These are phyloP conservation scores for Phytophthora capsici DNA, from an alignment of 352 stramenopile species.

Conservation along the genomic window DNA sequence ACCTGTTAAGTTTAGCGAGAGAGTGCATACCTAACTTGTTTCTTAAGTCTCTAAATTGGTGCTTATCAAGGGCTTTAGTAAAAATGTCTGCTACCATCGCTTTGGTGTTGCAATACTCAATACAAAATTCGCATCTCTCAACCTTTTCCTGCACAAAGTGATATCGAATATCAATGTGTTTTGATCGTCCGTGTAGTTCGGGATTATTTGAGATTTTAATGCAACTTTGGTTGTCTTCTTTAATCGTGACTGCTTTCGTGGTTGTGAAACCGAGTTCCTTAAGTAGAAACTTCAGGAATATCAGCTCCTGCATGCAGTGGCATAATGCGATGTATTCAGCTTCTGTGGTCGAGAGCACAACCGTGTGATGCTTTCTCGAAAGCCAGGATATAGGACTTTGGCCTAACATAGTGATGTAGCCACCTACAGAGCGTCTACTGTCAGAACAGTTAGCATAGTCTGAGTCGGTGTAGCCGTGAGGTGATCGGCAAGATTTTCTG, in stretches of 20 bases:
- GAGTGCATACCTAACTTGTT: too few relatives aligned
- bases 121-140: not conserved
- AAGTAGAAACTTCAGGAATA: not conserved
- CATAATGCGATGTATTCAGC: conserved; percentile 29
- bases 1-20: too few relatives aligned
- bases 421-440: conserved; percentile 1
- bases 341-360: conserved; percentile 34
- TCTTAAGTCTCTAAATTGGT: too few relatives aligned
- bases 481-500: too few relatives aligned
- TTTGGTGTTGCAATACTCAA: conserved; percentile 8
- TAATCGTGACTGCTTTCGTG: not conserved
- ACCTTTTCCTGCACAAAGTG: not conserved
- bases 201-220: not conserved
- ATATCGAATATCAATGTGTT: not conserved
- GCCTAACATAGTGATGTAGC: not conserved
- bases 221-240: not conserved
- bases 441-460: conserved; percentile 35
- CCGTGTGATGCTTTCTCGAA: conserved; percentile 9
- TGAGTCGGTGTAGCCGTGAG: too few relatives aligned
- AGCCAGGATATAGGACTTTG: not conserved
- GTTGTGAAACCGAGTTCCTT: not conserved
- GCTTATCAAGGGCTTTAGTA: not conserved
- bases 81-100: not conserved
- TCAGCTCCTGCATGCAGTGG: conserved; percentile 20
- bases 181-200: not conserved